Percentiles rank a stretch among this genome's conserved stretches.
phyloP scores from a whole-genome alignment of 495 filamentous ascomycete genomes.

The Penicillium tannophilum region DNA sequence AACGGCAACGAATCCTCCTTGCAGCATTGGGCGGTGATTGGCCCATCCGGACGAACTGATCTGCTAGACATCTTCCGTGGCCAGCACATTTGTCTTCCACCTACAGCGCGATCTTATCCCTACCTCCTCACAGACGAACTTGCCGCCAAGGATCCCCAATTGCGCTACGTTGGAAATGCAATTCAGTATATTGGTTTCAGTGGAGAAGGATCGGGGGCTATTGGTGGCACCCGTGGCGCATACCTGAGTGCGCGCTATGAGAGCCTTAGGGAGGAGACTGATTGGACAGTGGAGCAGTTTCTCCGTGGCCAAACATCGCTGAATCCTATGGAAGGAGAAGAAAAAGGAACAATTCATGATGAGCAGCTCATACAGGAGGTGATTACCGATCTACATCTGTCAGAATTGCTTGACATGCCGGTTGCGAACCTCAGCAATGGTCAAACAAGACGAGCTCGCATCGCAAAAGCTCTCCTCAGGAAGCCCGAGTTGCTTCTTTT shows the following conservation, averaged over 20 bases:
- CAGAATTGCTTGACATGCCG: constrained; percentile 69
- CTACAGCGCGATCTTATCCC: constrained; percentile 71
- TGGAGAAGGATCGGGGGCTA: constrained; percentile 57
- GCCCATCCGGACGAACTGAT: constrained; percentile 70
- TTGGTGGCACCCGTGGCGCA: constrained; percentile 63
- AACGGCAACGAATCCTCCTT: constrained; percentile 8
- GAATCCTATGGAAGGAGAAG: constrained; percentile 63
- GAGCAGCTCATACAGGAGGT: constrained; percentile 57
- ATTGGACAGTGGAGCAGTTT: constrained; percentile 81
- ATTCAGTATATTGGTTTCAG: constrained; percentile 84
- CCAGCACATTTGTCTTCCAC: constrained; percentile 70
- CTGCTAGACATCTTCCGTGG: constrained; percentile 76
- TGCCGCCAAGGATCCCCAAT: constrained; percentile 49
- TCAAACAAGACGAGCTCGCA: constrained; percentile 81
- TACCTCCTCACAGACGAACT: constrained; percentile 69
- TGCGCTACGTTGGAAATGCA: constrained; percentile 61
- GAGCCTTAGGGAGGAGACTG: constrained; percentile 78
- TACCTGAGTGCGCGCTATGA: constrained; percentile 95
- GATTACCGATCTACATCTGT: constrained; percentile 64
- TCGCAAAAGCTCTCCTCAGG: constrained; percentile 79
- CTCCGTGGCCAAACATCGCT: constrained; percentile 75
- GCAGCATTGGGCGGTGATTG: constrained; percentile 76
- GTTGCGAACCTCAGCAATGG: constrained; percentile 91
- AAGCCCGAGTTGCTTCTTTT: constrained; percentile 80
- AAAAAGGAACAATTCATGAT: constrained; percentile 47